Percentiles rank a stretch among this genome's conserved stretches.
Conservation (phyloP, 495 filamentous ascomycete species). For the Talaromyces stipitatus region DNA sequence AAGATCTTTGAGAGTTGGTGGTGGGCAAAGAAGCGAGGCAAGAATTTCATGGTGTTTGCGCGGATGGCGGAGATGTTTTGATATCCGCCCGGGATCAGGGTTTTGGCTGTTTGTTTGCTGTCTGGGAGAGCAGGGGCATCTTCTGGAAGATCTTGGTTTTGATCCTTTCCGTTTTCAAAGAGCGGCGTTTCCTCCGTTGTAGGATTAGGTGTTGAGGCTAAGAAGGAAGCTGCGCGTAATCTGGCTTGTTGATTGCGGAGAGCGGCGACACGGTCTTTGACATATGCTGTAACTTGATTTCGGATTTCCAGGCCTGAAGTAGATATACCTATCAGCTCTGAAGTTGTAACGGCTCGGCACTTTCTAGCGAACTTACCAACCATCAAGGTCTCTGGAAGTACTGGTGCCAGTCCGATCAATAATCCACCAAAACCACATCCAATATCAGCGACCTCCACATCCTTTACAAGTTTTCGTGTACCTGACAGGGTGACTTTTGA, state of each 20-base stretch:
- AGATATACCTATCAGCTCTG: background rate
- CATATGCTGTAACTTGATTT: slow-evolving; percentile 77
- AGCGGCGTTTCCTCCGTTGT: background rate
- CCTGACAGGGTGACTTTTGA: slow-evolving; percentile 25
- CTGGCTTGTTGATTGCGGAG: slow-evolving; percentile 60
- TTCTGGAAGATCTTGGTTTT: slow-evolving; percentile 7
- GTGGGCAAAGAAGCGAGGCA: slow-evolving; percentile 85
- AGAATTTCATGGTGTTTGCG: slow-evolving; percentile 96
- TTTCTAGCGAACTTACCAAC: slow-evolving; percentile 46
- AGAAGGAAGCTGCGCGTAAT: slow-evolving; percentile 5
- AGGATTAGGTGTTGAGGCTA: slow-evolving; percentile 6
- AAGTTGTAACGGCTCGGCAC: background rate
- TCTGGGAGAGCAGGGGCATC: slow-evolving; percentile 1
- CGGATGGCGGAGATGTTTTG: slow-evolving; percentile 82
- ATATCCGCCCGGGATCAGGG: slow-evolving; percentile 43
- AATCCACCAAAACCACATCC: slow-evolving; percentile 94
- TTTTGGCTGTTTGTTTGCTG: slow-evolving; percentile 9
- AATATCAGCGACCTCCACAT: slow-evolving; percentile 92
- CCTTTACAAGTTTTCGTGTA: slow-evolving; percentile 44
- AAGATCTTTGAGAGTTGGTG: slow-evolving; percentile 79
- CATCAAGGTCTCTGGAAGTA: slow-evolving; percentile 73
- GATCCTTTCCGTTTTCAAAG: slow-evolving; percentile 20
- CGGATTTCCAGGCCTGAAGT: slow-evolving; percentile 82
- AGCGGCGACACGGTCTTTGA: slow-evolving; percentile 75
- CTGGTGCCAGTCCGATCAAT: slow-evolving; percentile 74